These are phyloP conservation scores for Rhododendron kiyosumense DNA, from an alignment of 148 eudicot genomes.

Conservation along the genomic window DNA sequence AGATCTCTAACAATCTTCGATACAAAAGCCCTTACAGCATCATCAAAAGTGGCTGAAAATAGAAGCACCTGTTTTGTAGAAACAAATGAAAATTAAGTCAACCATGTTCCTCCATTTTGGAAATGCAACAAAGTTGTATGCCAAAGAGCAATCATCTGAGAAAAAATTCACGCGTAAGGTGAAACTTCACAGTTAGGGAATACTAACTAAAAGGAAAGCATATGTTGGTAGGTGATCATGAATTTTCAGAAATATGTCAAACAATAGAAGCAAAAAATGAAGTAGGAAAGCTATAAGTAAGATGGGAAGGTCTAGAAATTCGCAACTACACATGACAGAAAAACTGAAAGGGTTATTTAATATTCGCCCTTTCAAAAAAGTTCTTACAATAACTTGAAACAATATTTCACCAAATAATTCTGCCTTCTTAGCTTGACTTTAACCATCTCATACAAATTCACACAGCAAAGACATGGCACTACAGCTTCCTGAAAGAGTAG, in stretches of 20 bases:
- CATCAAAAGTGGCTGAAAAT: conserved; percentile 1
- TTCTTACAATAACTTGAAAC: neutral
- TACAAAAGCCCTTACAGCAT: neutral
- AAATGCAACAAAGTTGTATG: neutral
- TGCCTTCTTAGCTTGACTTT: neutral
- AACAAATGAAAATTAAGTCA: neutral
- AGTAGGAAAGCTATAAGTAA: neutral
- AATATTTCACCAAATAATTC: neutral
- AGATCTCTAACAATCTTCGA: conserved; percentile 42
- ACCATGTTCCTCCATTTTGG: neutral
- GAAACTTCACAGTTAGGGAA: neutral
- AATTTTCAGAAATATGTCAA: neutral
- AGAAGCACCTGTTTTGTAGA: conserved; percentile 41
- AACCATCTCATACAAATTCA: neutral
- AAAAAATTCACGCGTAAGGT: neutral
- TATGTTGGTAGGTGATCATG: neutral
- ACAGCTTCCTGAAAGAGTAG: neutral
- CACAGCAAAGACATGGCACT: neutral
- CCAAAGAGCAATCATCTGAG: neutral
- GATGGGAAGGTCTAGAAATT: neutral
- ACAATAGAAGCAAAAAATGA: neutral
- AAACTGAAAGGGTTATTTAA: neutral
- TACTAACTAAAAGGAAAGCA: neutral
- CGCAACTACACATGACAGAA: neutral
- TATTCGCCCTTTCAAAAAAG: neutral